phyloP scores from a whole-genome alignment of 2,329 filamentous ascomycete genomes.

The Colletotrichum sublineola region DNA sequence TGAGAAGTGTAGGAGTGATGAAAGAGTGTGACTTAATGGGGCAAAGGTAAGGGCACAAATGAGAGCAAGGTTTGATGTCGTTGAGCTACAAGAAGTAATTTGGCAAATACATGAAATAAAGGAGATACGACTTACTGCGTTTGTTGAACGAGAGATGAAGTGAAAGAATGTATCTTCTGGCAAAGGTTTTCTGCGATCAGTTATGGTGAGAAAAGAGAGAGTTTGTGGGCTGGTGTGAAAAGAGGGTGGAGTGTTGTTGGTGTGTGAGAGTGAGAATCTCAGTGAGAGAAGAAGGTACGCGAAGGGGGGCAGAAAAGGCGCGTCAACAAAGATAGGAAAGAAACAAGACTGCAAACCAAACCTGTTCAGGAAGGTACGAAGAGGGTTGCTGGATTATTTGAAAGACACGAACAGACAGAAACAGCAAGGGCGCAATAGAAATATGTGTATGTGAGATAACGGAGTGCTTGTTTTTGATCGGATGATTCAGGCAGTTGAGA shows the following conservation, averaged over 20 bases:
- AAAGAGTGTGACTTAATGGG: not conserved
- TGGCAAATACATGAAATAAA: not conserved
- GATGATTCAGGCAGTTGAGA: not conserved
- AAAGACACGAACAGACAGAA: not conserved
- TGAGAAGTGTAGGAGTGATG: not conserved
- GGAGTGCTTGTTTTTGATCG: not conserved
- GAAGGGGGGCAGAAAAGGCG: not conserved
- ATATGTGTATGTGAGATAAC: not conserved
- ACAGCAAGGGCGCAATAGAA: not conserved
- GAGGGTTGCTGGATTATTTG: not conserved
- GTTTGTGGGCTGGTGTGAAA: conserved; percentile 1
- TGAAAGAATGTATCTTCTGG: conserved; percentile 13
- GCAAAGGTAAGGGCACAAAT: not conserved
- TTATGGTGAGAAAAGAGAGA: conserved; percentile 7
- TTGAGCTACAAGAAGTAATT: not conserved
- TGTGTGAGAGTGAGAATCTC: not conserved
- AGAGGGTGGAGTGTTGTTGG: conserved; percentile 5
- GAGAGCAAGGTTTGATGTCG: not conserved
- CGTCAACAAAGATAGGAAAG: conserved; percentile 19
- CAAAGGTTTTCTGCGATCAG: not conserved
- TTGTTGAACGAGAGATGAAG: conserved; percentile 12
- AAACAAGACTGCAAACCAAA: not conserved
- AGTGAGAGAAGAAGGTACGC: conserved; percentile 15
- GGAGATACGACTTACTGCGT: conserved; percentile 14
- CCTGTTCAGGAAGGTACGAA: conserved; percentile 15